These are phyloP conservation scores for Lophiotrema nucula DNA, from an alignment of 495 filamentous ascomycete genomes.

Conservation along the genomic window DNA sequence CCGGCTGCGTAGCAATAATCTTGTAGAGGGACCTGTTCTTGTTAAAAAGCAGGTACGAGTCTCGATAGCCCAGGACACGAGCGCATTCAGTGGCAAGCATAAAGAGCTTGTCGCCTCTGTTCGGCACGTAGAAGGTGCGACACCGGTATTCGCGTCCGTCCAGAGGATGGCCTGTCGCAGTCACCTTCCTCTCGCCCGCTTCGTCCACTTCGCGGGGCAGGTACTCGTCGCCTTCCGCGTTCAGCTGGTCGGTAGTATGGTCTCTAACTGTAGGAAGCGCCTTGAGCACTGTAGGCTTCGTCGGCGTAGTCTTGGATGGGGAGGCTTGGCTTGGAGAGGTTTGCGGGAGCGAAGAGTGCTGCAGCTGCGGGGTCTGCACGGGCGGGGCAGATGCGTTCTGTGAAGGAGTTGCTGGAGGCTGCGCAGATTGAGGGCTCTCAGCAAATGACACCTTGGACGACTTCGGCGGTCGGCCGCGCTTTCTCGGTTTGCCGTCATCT, in stretches of 20 bases:
- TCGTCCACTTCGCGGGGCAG: slow-evolving; percentile 91
- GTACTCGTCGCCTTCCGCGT: slow-evolving; percentile 91
- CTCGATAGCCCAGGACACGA: slow-evolving; percentile 87
- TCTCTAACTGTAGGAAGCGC: slow-evolving; percentile 93
- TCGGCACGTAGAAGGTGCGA: slow-evolving; percentile 87
- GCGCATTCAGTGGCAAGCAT: slow-evolving; percentile 99
- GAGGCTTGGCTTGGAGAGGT: slow-evolving; percentile 69
- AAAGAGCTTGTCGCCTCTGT: slow-evolving; percentile 88
- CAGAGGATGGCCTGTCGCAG: slow-evolving; percentile 73
- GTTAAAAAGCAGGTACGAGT: slow-evolving; percentile 98
- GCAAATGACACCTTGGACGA: slow-evolving; percentile 48
- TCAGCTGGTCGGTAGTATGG: slow-evolving; percentile 96
- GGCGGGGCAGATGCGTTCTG: slow-evolving; percentile 40
- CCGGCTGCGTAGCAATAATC: slow-evolving; percentile 93
- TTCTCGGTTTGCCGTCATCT: slow-evolving; percentile 77
- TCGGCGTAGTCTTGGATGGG: slow-evolving; percentile 79
- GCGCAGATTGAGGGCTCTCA: slow-evolving; percentile 47
- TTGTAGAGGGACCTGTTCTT: slow-evolving; percentile 97
- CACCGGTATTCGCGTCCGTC: slow-evolving; percentile 88
- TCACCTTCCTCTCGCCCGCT: slow-evolving; percentile 90
- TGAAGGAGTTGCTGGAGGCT: slow-evolving; percentile 52
- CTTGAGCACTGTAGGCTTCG: slow-evolving; percentile 82
- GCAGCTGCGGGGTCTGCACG: slow-evolving; percentile 77
- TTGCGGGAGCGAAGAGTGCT: slow-evolving; percentile 66
- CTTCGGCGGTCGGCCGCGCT: slow-evolving; percentile 83